Conservation (phyloP, 2,329 filamentous ascomycete species). For the Boeremia lycopersici region DNA sequence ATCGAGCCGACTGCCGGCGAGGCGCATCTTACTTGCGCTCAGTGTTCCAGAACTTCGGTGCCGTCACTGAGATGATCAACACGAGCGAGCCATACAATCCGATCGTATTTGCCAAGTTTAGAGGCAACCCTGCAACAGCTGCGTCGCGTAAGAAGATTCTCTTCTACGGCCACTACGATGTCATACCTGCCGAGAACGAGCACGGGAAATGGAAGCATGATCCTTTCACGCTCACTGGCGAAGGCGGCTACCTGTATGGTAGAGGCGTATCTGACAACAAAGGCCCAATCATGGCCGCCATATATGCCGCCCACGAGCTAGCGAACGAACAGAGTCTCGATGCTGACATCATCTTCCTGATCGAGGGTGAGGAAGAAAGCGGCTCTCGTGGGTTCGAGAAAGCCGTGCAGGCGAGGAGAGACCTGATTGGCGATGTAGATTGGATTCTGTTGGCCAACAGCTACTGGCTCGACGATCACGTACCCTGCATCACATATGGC, state of each 20-base stretch:
- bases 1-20: conserved; percentile 87
- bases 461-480: conserved; percentile 97
- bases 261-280: conserved; percentile 98
- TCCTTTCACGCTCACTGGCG: conserved; percentile 86
- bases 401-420: conserved; percentile 78
- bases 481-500: conserved; percentile 93
- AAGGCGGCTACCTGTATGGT: conserved; percentile 92
- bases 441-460: conserved; percentile 96
- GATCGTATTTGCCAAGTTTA: conserved; percentile 89
- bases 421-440: conserved; percentile 86
- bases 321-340: conserved; percentile 81
- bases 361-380: conserved; percentile 96
- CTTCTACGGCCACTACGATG: conserved; percentile 98
- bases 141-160: conserved; percentile 81
- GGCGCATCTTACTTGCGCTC: conserved; percentile 89
- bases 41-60: conserved; percentile 90
- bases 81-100: conserved; percentile 81
- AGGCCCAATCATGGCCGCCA: conserved; percentile 88
- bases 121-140: conserved; percentile 70
- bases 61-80: conserved; percentile 80
- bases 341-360: conserved; percentile 89
- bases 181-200: conserved; percentile 86
- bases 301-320: conserved; percentile 91
- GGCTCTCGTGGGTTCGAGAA: conserved; percentile 90
- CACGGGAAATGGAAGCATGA: conserved; percentile 84